Conservation (phyloP, 179 eudicot genomes). For the Patellifolia procumbens region DNA sequence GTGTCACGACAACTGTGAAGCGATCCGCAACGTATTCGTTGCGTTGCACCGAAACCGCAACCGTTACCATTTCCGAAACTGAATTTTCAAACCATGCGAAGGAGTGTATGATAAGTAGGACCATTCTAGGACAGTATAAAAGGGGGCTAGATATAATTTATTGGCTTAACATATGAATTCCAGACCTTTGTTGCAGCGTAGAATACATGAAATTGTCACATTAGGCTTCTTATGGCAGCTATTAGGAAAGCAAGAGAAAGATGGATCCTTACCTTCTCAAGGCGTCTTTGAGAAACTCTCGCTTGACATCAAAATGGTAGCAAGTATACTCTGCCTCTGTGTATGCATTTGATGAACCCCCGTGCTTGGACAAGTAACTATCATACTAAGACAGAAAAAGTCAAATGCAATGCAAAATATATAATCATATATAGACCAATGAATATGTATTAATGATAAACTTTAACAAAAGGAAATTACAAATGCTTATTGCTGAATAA, state of each 20-base stretch:
- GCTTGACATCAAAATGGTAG: constrained; percentile 92
- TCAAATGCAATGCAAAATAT: constrained; percentile 22
- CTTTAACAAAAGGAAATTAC: not conserved
- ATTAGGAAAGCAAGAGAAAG: not conserved
- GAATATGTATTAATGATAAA: not conserved
- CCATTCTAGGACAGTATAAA: too few species aligned
- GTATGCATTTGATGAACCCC: constrained; percentile 98
- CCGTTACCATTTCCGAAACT: too few species aligned
- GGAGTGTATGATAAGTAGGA: too few species aligned
- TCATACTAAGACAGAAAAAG: constrained; percentile 73
- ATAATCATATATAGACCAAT: not conserved
- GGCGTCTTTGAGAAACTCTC: constrained; percentile 84
- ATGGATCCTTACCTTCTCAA: constrained; percentile 58
- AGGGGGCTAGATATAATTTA: too few species aligned
- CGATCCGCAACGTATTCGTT: too few species aligned
- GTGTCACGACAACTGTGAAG: too few species aligned
- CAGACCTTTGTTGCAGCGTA: not conserved
- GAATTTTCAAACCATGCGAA: too few species aligned
- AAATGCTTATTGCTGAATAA: not conserved
- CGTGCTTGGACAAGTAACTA: constrained; percentile 94
- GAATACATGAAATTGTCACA: not conserved
- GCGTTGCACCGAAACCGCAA: too few species aligned
- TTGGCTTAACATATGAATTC: not conserved
- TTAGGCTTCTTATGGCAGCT: not conserved
- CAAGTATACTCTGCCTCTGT: constrained; percentile 95